Percentiles rank a stretch among this genome's conserved stretches.
Evolutionary conservation across 495 filamentous ascomycete genomes (phyloP).

Genomic region (Schizothecium vesticola): DNA sequence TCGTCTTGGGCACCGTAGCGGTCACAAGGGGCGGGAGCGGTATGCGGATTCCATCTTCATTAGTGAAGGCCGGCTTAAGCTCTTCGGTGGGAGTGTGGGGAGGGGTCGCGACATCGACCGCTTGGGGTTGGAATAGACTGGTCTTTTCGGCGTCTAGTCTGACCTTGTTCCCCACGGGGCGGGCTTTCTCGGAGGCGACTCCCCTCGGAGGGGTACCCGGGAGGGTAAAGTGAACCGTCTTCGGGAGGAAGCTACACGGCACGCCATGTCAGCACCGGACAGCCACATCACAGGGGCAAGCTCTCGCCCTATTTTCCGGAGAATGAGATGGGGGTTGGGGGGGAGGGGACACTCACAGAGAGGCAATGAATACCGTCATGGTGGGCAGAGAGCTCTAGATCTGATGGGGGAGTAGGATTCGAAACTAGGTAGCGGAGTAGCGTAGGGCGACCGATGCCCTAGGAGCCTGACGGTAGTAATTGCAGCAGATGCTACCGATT

Average conservation of each 20-base stretch:
- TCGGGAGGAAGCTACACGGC: slow-evolving; percentile 69
- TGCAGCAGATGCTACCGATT: neutral
- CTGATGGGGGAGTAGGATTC: neutral
- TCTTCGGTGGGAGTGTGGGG: slow-evolving; percentile 60
- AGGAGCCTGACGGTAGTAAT: neutral
- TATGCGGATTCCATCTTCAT: slow-evolving; percentile 45
- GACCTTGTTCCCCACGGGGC: slow-evolving; percentile 15
- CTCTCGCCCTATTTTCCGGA: no score
- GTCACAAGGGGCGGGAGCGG: slow-evolving; percentile 33
- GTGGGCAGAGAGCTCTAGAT: slow-evolving; percentile 25
- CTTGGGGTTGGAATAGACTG: slow-evolving; percentile 41
- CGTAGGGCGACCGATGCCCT: neutral
- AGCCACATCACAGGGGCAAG: neutral
- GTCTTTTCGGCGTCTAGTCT: slow-evolving; percentile 33
- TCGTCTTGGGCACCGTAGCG: slow-evolving; percentile 2
- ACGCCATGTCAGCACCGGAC: neutral
- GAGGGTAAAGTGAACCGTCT: slow-evolving; percentile 74
- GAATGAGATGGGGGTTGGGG: neutral
- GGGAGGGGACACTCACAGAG: slow-evolving; percentile 57
- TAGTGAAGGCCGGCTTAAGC: slow-evolving; percentile 49
- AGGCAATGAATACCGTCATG: slow-evolving; percentile 80
- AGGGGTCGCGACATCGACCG: slow-evolving; percentile 38
- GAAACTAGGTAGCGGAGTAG: neutral
- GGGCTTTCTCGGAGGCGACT: slow-evolving; percentile 29
- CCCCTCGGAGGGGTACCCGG: slow-evolving; percentile 35